A percentile compares a stretch with the other conserved stretches of the same genome.
Evolutionary conservation across 148 eudicot genomes (phyloP).

Genomic region (Suaeda aralocaspica): DNA sequence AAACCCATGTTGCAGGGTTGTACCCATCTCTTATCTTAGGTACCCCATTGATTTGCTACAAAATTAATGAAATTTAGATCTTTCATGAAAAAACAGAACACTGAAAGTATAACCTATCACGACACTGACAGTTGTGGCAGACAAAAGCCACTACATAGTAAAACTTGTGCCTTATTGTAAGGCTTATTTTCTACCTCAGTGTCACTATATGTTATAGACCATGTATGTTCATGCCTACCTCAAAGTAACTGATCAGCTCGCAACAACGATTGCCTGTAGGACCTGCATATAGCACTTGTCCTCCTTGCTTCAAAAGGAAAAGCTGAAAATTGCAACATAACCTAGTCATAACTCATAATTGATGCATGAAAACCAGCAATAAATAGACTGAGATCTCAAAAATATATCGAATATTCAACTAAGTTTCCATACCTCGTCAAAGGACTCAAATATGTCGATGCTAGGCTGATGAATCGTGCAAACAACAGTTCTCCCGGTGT

Average conservation of each 20-base stretch:
- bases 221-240: slow-evolving; percentile 21
- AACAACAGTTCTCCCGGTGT: slow-evolving; percentile 37
- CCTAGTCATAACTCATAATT: slow-evolving; percentile 5
- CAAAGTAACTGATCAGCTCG: slow-evolving; percentile 34
- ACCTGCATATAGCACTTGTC: slow-evolving; percentile 33
- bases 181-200: no score
- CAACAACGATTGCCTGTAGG: slow-evolving; percentile 28
- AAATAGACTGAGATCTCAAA: background rate
- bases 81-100: background rate
- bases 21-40: slow-evolving; percentile 29
- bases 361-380: background rate
- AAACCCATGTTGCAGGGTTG: slow-evolving; percentile 35
- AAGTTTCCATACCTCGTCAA: slow-evolving; percentile 30
- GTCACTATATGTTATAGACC: no score
- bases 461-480: slow-evolving; percentile 43
- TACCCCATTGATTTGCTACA: slow-evolving; percentile 25
- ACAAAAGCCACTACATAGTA: no score
- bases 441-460: slow-evolving; percentile 38
- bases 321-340: slow-evolving; percentile 25
- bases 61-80: background rate
- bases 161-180: no score
- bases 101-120: no score
- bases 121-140: no score
- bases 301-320: slow-evolving; percentile 35
- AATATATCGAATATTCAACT: background rate